Base-by-base conservation (phyloP, 768 basidiomycete species). In the Collybia sp. region DNA sequence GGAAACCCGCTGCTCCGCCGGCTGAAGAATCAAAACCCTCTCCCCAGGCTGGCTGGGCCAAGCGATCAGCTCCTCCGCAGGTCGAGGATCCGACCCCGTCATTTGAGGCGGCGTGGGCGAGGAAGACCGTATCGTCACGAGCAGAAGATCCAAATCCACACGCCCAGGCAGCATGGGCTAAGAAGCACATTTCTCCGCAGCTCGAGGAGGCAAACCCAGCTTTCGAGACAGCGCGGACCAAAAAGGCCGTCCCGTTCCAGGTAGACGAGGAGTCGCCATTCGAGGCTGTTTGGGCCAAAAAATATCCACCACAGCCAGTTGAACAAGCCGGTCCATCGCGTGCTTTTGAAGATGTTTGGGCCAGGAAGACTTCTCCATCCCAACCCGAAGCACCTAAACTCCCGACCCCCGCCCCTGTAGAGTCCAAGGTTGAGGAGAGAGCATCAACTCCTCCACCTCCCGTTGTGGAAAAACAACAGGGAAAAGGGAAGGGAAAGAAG, bases 281-380 rank as follows among this genome's bases (percentile, higher is more conserved):
- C 25, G 25, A 25, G 25, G 25, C 25, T 8, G 25, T 25, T 25
- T 25, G 25, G 25, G 25, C 25, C 25, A 25, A 25, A 25, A 25
- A 25, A 25, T 25, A 25, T 10, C 17, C 44, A 15, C 37, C 30
- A 18, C 39, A 45, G 36, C 44, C 17, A 17, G 39, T 12, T 17
- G 39, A n/a, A 18, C 16, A 42, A 42, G 40, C 40, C 25, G 40
- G 9, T 30, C 40, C 45, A 13, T 36, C 45, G 15, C 44, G 34
- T 1, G n/a, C 44, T 17, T 16, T 46, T 17, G 30, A 30, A 11
- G 30, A 46, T 12, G 36, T 30, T 17, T 20, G 20, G 38, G 12
- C 16, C 10, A 37, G 17, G 10, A 37, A 37, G 35, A 6, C 13
- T 6, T 13, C 35, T 6, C 35, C 6, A 37, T 10, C 35, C 35